A percentile compares a stretch with the other conserved stretches of the same genome.
Conservation (phyloP, 2,329 filamentous ascomycete genomes). For the Aureobasidium sp. region DNA sequence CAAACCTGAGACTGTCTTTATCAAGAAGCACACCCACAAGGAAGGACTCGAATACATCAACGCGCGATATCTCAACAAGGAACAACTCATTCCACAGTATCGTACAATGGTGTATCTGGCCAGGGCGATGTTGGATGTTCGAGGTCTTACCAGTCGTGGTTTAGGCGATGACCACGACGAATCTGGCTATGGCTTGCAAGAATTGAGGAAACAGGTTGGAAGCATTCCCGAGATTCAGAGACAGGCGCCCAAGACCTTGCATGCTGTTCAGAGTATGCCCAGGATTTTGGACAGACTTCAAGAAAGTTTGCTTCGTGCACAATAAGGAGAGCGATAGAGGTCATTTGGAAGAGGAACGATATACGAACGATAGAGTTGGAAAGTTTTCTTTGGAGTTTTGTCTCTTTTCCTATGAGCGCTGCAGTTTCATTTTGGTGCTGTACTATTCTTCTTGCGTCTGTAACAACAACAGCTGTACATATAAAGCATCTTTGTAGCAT, state of each 20-base stretch:
- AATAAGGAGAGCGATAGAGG: neutral
- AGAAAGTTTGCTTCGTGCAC: neutral
- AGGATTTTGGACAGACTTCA: constrained; percentile 20
- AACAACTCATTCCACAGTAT: constrained; percentile 31
- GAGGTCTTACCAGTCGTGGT: constrained; percentile 25
- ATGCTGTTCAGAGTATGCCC: constrained; percentile 37
- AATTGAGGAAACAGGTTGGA: constrained; percentile 21
- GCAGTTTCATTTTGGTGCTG: neutral
- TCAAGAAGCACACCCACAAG: constrained; percentile 18
- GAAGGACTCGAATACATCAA: constrained; percentile 22
- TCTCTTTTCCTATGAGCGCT: neutral
- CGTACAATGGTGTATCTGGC: constrained; percentile 35
- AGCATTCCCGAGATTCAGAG: constrained; percentile 23
- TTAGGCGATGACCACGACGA: constrained; percentile 21
- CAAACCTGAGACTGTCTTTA: constrained; percentile 18
- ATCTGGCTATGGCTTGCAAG: constrained; percentile 17
- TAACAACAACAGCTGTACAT: constrained; percentile 3
- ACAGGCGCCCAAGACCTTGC: constrained; percentile 30
- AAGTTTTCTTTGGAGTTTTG: neutral
- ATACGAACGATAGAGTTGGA: neutral
- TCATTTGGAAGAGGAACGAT: neutral
- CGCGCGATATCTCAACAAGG: constrained; percentile 18
- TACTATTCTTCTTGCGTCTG: neutral
- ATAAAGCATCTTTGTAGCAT: neutral
- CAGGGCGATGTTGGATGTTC: constrained; percentile 27